A percentile compares a stretch with the other conserved stretches of the same genome.
phyloP scores from a whole-genome alignment of 805 yeast species.

The Cyberlindnera saturnus region DNA sequence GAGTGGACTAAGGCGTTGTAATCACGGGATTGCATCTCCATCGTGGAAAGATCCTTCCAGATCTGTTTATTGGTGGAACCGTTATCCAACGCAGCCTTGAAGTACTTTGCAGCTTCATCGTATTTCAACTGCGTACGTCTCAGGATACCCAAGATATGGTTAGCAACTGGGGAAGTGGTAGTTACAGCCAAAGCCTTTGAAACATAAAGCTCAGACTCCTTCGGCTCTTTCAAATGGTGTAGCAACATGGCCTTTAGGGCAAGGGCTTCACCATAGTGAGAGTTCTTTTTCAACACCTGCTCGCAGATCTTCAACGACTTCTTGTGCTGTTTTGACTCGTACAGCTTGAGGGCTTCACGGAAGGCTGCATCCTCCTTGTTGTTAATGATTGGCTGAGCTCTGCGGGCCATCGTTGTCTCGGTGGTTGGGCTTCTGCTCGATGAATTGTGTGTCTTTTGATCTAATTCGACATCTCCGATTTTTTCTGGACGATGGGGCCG shows the following conservation, averaged over 20 bases:
- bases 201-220: conserved; percentile 60
- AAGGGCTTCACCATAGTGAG: conserved; percentile 71
- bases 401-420: conserved; percentile 19
- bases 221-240: conserved; percentile 48
- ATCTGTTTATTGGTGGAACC: conserved; percentile 77
- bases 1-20: conserved; percentile 55
- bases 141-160: conserved; percentile 83
- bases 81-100: conserved; percentile 64
- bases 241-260: conserved; percentile 79
- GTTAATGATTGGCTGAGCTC: conserved; percentile 21
- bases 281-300: conserved; percentile 64
- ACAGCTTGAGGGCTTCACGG: conserved; percentile 74
- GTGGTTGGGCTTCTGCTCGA: neutral
- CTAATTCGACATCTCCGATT: too few relatives aligned
- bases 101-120: conserved; percentile 72
- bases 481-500: too few relatives aligned
- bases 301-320: conserved; percentile 78
- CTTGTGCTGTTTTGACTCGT: conserved; percentile 82
- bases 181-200: conserved; percentile 55
- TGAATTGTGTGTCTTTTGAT: neutral
- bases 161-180: conserved; percentile 58
- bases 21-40: conserved; percentile 78
- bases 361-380: conserved; percentile 71
- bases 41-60: conserved; percentile 71
- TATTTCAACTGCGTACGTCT: conserved; percentile 67